A percentile compares a stretch with the other conserved stretches of the same genome.
These are phyloP conservation scores for Aspergillus quadricinctus DNA, from an alignment of 2,329 filamentous ascomycete species.

Conservation along the genomic window DNA sequence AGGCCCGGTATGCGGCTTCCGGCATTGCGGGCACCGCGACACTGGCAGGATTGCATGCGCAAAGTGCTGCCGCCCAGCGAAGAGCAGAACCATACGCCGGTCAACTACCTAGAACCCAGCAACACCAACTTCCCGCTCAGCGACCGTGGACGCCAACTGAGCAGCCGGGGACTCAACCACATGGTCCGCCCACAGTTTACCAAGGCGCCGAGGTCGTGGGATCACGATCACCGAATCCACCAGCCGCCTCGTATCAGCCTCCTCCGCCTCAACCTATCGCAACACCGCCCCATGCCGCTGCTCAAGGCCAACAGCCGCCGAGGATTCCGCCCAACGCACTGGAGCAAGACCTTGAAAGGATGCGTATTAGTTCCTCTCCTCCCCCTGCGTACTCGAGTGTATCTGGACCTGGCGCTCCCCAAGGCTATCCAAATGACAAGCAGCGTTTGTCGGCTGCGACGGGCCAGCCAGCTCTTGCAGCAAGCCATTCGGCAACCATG, in stretches of 20 bases:
- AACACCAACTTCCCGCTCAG: constrained; percentile 33
- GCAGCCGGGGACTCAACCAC: constrained; percentile 75
- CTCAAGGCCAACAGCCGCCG: constrained; percentile 15
- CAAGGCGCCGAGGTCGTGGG: constrained; percentile 72
- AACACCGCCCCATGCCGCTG: constrained; percentile 17
- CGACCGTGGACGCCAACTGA: constrained; percentile 96
- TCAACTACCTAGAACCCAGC: constrained; percentile 36
- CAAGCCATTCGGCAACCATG: constrained; percentile 24
- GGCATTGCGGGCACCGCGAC: constrained; percentile 85
- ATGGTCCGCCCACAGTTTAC: constrained; percentile 87
- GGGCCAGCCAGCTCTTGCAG: constrained; percentile 9
- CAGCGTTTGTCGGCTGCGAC: constrained; percentile 45
- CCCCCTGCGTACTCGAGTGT: constrained; percentile 94
- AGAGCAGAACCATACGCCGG: constrained; percentile 72
- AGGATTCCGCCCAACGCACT: constrained; percentile 63
- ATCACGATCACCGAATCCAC: constrained; percentile 40
- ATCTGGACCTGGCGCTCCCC: constrained; percentile 46
- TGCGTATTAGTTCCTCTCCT: constrained; percentile 76
- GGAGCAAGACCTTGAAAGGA: constrained; percentile 78
- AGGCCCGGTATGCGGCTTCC: constrained; percentile 84
- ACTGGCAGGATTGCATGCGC: constrained; percentile 66
- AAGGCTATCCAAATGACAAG: constrained; percentile 74
- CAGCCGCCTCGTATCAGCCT: constrained; percentile 35
- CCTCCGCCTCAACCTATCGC: constrained; percentile 20
- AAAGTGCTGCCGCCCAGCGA: constrained; percentile 78